A percentile compares a stretch with the other conserved stretches of the same genome.
Conservation (phyloP, 805 yeast species). For the Yamadazyma akitaensis region DNA sequence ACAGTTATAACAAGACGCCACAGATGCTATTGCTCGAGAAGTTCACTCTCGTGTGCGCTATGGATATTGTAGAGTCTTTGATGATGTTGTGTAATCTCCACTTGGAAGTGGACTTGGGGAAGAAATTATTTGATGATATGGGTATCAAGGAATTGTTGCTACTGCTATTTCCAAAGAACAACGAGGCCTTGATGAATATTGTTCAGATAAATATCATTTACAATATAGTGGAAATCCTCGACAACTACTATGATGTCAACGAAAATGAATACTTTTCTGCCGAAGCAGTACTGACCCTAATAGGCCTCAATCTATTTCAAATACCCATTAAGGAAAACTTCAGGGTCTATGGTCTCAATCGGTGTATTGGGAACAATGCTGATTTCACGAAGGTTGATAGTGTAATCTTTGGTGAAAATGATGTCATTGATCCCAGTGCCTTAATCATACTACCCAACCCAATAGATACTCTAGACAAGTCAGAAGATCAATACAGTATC, state of each 20-base stretch:
- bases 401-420: constrained; percentile 32
- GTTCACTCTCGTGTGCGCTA: constrained; percentile 46
- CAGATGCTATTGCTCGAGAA: constrained; percentile 36
- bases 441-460: constrained; percentile 28
- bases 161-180: constrained; percentile 46
- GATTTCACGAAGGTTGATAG: constrained; percentile 42
- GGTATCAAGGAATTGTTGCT: constrained; percentile 24
- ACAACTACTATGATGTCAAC: constrained; percentile 29
- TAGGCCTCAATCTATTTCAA: constrained; percentile 40
- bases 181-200: constrained; percentile 36
- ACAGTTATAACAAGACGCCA: constrained; percentile 7
- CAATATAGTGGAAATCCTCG: constrained; percentile 52
- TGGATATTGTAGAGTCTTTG: constrained; percentile 56
- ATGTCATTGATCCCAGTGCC: constrained; percentile 17
- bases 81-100: constrained; percentile 12
- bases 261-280: constrained; percentile 6
- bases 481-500: background rate
- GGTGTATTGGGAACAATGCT: constrained; percentile 49
- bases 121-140: constrained; percentile 1
- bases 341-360: constrained; percentile 51
- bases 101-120: background rate
- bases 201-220: constrained; percentile 49
- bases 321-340: constrained; percentile 38
- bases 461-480: constrained; percentile 5
- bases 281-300: constrained; percentile 23